These are phyloP conservation scores for Mycosphaerella sp. DNA, from an alignment of 2,329 filamentous ascomycete species.

Conservation along the genomic window DNA sequence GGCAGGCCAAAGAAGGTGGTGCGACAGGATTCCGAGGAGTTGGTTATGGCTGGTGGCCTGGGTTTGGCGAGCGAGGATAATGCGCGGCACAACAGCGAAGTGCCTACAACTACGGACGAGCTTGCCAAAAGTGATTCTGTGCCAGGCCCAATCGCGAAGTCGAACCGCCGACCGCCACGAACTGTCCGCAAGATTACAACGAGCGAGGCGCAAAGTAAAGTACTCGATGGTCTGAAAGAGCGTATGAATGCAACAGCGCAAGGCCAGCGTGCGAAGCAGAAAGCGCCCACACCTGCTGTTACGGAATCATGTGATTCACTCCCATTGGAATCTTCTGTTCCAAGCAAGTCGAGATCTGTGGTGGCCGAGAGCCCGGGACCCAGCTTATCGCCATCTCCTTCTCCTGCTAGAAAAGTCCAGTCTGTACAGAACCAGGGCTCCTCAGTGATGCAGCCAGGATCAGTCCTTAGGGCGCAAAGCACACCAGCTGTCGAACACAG, in stretches of 20 bases:
- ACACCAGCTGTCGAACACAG: slow-evolving; percentile 42
- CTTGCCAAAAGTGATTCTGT: slow-evolving; percentile 24
- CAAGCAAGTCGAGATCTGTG: slow-evolving; percentile 11
- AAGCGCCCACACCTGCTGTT: not conserved
- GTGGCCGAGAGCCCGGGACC: slow-evolving; percentile 17
- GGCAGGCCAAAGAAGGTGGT: slow-evolving; percentile 19
- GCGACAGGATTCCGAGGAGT: slow-evolving; percentile 20
- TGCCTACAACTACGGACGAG: slow-evolving; percentile 21
- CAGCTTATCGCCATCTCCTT: slow-evolving; percentile 29
- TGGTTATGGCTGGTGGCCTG: slow-evolving; percentile 29
- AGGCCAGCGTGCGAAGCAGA: slow-evolving; percentile 18
- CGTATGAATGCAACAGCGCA: slow-evolving; percentile 30
- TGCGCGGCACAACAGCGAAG: slow-evolving; percentile 13
- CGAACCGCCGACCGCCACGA: slow-evolving; percentile 21
- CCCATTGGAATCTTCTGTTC: slow-evolving; percentile 6
- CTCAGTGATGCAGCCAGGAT: slow-evolving; percentile 33
- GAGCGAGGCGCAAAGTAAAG: slow-evolving; percentile 26
- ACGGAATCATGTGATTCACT: not conserved
- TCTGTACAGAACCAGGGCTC: slow-evolving; percentile 24
- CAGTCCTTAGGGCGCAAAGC: slow-evolving; percentile 39
- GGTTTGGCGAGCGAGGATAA: slow-evolving; percentile 14
- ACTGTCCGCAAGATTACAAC: slow-evolving; percentile 25
- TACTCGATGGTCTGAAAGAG: slow-evolving; percentile 31
- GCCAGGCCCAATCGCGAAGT: slow-evolving; percentile 13
- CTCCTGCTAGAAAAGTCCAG: slow-evolving; percentile 30